Percentiles rank a stretch among this genome's conserved stretches.
Evolutionary conservation across 192 early-diverging fungal species (phyloP).

Genomic region (Helicostylum pulchrum): DNA sequence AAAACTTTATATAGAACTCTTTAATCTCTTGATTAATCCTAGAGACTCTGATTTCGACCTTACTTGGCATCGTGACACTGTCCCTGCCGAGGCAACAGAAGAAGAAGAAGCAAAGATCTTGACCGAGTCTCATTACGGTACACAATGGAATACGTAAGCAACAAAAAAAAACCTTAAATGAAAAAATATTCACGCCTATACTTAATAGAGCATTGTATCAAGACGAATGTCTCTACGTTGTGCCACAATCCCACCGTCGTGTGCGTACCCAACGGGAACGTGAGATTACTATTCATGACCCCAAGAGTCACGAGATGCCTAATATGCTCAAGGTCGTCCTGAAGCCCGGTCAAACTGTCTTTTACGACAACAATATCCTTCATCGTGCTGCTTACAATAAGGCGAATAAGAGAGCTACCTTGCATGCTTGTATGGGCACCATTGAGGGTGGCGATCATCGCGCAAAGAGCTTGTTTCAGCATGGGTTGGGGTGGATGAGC

Average conservation of each 20-base stretch:
- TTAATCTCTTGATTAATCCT: slow-evolving; percentile 47
- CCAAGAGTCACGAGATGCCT: slow-evolving; percentile 43
- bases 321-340: slow-evolving; percentile 33
- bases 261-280: slow-evolving; percentile 42
- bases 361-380: slow-evolving; percentile 53
- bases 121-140: slow-evolving; percentile 43
- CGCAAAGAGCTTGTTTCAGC: slow-evolving; percentile 45
- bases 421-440: slow-evolving; percentile 49
- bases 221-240: slow-evolving; percentile 43
- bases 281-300: slow-evolving; percentile 42
- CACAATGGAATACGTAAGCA: slow-evolving; percentile 46
- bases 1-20: slow-evolving; percentile 41
- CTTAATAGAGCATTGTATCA: slow-evolving; percentile 43
- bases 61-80: slow-evolving; percentile 46
- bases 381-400: slow-evolving; percentile 44
- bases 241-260: slow-evolving; percentile 44
- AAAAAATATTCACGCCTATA: no score
- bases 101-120: slow-evolving; percentile 38
- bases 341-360: slow-evolving; percentile 49
- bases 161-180: not conserved
- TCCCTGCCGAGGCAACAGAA: slow-evolving; percentile 33
- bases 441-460: slow-evolving; percentile 45
- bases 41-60: slow-evolving; percentile 43
- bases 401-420: slow-evolving; percentile 39
- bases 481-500: slow-evolving; percentile 49